Percentiles rank a stretch among this genome's conserved stretches.
Evolutionary conservation across 2,329 filamentous ascomycete species (phyloP).

Genomic region (Trichoderma cornu-damae): DNA sequence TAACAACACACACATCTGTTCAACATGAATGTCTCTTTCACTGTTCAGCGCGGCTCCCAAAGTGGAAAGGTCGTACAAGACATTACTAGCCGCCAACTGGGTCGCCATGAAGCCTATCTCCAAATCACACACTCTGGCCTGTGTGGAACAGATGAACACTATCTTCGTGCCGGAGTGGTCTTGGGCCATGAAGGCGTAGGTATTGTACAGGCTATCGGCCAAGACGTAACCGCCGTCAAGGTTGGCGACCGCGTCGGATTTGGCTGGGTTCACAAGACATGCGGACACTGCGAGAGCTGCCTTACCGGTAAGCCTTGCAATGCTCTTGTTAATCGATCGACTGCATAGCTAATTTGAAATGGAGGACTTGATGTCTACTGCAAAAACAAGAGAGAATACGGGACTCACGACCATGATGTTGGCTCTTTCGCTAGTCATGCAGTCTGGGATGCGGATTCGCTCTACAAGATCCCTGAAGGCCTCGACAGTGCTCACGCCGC

Average conservation of each 20-base stretch:
- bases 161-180: background rate
- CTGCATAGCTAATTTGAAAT: background rate
- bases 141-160: conserved; percentile 23
- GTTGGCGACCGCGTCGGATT: conserved; percentile 24
- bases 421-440: conserved; percentile 41
- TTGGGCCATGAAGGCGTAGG: conserved; percentile 42
- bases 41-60: conserved; percentile 1
- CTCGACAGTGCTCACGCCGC: conserved; percentile 57
- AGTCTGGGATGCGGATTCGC: conserved; percentile 33
- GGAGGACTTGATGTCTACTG: conserved; percentile 33
- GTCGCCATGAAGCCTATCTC: conserved; percentile 16
- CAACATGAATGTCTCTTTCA: conserved; percentile 4
- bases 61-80: background rate
- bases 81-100: background rate
- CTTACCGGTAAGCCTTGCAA: background rate
- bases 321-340: rapidly evolving
- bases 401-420: conserved; percentile 35
- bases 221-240: conserved; percentile 30
- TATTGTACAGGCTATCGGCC: conserved; percentile 32
- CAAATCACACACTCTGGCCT: conserved; percentile 21
- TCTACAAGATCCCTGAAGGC: conserved; percentile 59
- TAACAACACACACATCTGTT: background rate
- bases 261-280: conserved; percentile 11
- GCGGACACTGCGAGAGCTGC: background rate
- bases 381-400: conserved; percentile 32